These are phyloP conservation scores for Ilex asprella DNA, from an alignment of 257 asterid genomes.

Conservation along the genomic window DNA sequence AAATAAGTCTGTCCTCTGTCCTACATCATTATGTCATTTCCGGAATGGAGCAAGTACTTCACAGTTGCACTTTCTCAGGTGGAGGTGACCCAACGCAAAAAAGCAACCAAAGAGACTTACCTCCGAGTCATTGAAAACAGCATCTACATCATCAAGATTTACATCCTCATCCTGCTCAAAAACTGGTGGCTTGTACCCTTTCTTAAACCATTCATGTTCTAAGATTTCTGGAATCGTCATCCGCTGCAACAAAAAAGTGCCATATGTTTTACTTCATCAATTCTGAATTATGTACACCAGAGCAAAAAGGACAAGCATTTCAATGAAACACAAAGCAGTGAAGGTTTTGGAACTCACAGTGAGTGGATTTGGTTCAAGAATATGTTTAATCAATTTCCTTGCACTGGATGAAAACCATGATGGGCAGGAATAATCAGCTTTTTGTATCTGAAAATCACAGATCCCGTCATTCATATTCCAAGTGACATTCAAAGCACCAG, in stretches of 20 bases:
- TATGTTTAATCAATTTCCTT: conserved; percentile 46
- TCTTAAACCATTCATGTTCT: conserved; percentile 71
- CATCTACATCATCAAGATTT: conserved; percentile 68
- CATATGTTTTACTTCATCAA: background rate
- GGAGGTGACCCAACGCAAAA: background rate
- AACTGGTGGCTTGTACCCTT: conserved; percentile 55
- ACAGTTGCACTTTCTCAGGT: no score
- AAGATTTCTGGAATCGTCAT: conserved; percentile 59
- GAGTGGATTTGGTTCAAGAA: conserved; percentile 71
- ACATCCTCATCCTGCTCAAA: conserved; percentile 63
- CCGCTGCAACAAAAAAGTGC: conserved; percentile 38
- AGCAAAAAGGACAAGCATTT: background rate
- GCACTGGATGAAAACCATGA: conserved; percentile 68
- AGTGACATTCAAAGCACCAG: conserved; percentile 6
- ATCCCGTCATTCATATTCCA: conserved; percentile 9
- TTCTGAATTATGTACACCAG: background rate
- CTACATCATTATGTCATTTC: no score
- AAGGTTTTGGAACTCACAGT: conserved; percentile 38
- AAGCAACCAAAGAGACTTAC: conserved; percentile 20
- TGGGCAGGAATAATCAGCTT: conserved; percentile 59
- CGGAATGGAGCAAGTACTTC: no score
- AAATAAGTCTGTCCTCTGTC: no score
- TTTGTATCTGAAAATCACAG: conserved; percentile 38
- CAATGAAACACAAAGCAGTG: background rate
- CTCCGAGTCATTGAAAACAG: conserved; percentile 60